Evolutionary conservation across 73 alveolate genomes (phyloP), one percentile per base, ranked within the genome.

Genomic region (Tetrahymena thermophila): DNA sequence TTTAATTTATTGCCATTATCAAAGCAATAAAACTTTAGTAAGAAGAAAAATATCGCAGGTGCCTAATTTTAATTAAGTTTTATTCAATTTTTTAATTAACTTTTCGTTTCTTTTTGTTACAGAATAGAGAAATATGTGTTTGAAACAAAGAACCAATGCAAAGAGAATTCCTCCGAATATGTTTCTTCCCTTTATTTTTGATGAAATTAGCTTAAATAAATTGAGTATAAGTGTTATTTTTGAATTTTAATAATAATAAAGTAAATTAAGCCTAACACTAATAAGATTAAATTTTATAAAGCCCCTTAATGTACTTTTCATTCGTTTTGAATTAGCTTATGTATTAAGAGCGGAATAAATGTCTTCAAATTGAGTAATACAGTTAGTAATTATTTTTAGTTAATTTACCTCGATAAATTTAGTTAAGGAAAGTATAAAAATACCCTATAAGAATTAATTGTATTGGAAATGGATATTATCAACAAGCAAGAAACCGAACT

Each of bases 381-480:
- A 40, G 15, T 40, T 3, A 4, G 15, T 40, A 40, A 40, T 40
- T 40, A 93, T 40, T 35, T 35, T 35, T 93, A 10, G 17, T 34
- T 31, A n/a, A 93, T 7, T 71, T 96, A 93, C 98, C 96, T 97
- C 96, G 55, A 95, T 85, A 83, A 97, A 94, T 94, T 34, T 96
- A 4, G 98, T 96, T 43, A 97, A 93, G n/a, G 98, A 96, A 1
- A 97, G 94, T 55, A 97, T 96, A 94, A 97, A 95, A 57, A 97
- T 85, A 3, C 99, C 99, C 96, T 97, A 98, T 93, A 98, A 94
- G 96, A 98, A 96, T 40, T 98, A 97, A 96, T 98, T 98, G 94
- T 98, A 98, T 96, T 98, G 96, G 93, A 98, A 98, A 96, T 98
- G 99, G 13, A 98, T 98, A 95, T 89, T 98, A 96, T 98, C 99